phyloP scores from a whole-genome alignment of 495 filamentous ascomycete species.

The Xylaria curta region DNA sequence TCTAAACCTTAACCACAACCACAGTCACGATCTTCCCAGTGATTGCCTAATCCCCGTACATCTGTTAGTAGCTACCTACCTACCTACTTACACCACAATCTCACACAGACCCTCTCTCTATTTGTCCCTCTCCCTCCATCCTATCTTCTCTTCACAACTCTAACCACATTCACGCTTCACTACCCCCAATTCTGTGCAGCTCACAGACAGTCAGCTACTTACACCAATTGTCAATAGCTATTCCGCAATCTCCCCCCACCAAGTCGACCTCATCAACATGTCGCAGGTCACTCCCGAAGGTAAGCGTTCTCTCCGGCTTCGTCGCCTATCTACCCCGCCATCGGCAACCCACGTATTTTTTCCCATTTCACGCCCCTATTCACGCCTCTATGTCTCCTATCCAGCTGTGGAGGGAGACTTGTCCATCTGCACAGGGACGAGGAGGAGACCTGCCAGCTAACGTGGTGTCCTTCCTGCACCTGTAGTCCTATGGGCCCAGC shows the following conservation, averaged over 20 bases:
- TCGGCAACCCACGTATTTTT: conserved; percentile 11
- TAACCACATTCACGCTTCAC: background rate
- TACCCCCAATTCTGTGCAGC: conserved; percentile 23
- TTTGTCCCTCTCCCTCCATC: background rate
- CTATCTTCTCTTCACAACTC: background rate
- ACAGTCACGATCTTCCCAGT: background rate
- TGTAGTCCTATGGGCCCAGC: conserved; percentile 95
- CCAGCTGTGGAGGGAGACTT: background rate
- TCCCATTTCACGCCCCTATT: conserved; percentile 3
- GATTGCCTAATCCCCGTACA: background rate
- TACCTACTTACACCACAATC: background rate
- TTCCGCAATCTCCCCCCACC: conserved; percentile 14
- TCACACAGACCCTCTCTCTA: background rate
- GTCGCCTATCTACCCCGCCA: conserved; percentile 13
- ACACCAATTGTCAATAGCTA: conserved; percentile 13
- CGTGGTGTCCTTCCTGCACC: background rate
- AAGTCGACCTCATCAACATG: conserved; percentile 31
- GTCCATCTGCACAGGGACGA: conserved; percentile 1
- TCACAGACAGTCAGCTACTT: background rate
- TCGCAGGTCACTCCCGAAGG: conserved; percentile 44
- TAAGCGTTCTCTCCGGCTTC: conserved; percentile 25
- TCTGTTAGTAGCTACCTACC: background rate
- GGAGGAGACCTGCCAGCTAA: conserved; percentile 28
- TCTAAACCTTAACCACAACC: background rate
- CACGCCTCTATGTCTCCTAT: background rate